Conservation (phyloP, 192 early-diverging fungal species). For the Coemansia asiatica region DNA sequence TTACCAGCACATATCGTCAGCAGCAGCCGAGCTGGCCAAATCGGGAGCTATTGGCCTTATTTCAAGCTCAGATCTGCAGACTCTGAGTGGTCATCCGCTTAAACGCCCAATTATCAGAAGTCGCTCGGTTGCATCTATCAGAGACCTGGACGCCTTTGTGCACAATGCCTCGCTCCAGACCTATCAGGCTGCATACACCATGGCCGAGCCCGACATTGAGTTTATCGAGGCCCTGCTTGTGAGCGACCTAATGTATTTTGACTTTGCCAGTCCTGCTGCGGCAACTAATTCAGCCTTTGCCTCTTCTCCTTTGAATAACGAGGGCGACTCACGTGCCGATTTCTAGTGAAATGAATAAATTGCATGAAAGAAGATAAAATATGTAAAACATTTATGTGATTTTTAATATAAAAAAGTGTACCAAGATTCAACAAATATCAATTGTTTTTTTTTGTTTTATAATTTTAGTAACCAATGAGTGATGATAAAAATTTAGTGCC, state of each 20-base stretch:
- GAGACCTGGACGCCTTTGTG: conserved; percentile 77
- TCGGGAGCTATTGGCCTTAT: conserved; percentile 8
- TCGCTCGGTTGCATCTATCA: conserved; percentile 63
- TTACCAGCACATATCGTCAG: conserved; percentile 16
- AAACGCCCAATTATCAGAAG: conserved; percentile 79
- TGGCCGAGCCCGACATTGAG: conserved; percentile 70
- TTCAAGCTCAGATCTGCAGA: conserved; percentile 15
- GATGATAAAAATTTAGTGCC: background rate
- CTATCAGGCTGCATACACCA: conserved; percentile 70
- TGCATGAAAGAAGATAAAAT: no score
- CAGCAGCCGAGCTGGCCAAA: conserved; percentile 6
- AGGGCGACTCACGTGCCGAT: background rate
- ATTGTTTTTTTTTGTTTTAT: no score
- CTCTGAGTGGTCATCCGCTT: conserved; percentile 32
- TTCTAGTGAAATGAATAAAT: background rate
- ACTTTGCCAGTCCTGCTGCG: conserved; percentile 17
- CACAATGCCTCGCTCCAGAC: conserved; percentile 70
- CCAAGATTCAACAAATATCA: no score
- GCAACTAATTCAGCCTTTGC: background rate
- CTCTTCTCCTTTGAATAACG: conserved; percentile 1
- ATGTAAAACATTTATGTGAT: no score
- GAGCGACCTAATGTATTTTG: conserved; percentile 49
- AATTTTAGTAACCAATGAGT: background rate
- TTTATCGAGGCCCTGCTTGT: conserved; percentile 75
- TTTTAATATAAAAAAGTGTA: no score